Evolutionary conservation across 805 yeast genomes (phyloP).

Genomic region (Wickerhamomyces sydowiorum): DNA sequence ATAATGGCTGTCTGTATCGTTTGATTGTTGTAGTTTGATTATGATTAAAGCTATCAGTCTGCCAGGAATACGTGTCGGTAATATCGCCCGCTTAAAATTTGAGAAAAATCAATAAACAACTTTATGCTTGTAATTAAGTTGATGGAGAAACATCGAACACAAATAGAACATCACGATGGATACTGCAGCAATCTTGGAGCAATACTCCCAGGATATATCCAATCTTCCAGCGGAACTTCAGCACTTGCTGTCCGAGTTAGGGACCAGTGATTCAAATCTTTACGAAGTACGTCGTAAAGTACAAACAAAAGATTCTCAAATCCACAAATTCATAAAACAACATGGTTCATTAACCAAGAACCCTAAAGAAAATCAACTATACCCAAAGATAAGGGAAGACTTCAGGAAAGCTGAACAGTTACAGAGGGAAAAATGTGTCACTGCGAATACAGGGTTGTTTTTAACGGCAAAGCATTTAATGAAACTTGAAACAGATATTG

Average conservation of each 20-base stretch:
- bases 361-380: constrained; percentile 71
- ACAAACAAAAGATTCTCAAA: constrained; percentile 66
- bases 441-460: constrained; percentile 82
- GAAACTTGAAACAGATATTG: constrained; percentile 69
- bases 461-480: constrained; percentile 69
- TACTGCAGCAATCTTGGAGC: constrained; percentile 79
- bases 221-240: constrained; percentile 86
- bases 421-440: constrained; percentile 71
- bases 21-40: too few species aligned
- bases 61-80: neutral
- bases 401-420: constrained; percentile 50
- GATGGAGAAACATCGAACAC: neutral
- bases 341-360: constrained; percentile 77
- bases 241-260: constrained; percentile 73
- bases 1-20: too few species aligned
- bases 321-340: constrained; percentile 77
- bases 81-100: neutral
- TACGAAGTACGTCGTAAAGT: constrained; percentile 63
- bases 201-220: constrained; percentile 65
- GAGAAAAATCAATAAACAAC: neutral
- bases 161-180: constrained; percentile 49
- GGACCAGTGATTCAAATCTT: constrained; percentile 58
- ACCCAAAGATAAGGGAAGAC: constrained; percentile 63
- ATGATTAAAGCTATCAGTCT: too few species aligned
- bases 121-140: too few species aligned